Conservation (phyloP, 768 basidiomycete genomes). For the Hydnomerulius pinastri region DNA sequence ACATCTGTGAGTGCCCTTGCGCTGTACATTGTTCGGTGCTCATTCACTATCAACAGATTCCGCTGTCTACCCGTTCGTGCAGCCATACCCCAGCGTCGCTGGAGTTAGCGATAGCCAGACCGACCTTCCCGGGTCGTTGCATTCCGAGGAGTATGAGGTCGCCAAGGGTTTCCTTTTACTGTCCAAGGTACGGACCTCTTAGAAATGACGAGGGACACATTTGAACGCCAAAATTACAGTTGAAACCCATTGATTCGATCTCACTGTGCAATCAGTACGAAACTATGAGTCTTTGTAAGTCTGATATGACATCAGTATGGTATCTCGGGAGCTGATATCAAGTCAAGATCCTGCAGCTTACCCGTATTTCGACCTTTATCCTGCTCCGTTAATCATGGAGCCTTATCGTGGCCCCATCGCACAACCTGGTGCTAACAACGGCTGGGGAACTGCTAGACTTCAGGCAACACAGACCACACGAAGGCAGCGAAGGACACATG, state of each 20-base stretch:
- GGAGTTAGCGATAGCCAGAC: not conserved
- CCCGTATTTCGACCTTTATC: slow-evolving; percentile 28
- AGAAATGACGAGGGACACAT: not conserved
- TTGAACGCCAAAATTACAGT: slow-evolving; percentile 8
- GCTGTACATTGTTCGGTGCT: not conserved
- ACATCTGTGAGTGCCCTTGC: slow-evolving; percentile 23
- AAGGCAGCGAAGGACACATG: slow-evolving; percentile 22
- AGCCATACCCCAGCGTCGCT: slow-evolving; percentile 7
- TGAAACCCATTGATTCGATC: not conserved
- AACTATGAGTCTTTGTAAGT: not conserved
- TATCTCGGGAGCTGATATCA: not conserved
- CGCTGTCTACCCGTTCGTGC: slow-evolving; percentile 17
- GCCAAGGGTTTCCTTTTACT: slow-evolving; percentile 1
- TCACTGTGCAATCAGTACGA: not conserved
- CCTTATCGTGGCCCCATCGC: not conserved
- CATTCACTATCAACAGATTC: slow-evolving; percentile 10
- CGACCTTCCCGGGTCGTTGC: slow-evolving; percentile 7
- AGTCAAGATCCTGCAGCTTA: slow-evolving; percentile 15
- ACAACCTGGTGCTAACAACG: not conserved
- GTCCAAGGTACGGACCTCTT: slow-evolving; percentile 13
- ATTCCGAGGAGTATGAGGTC: not conserved
- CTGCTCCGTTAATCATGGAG: not conserved
- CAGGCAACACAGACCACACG: not conserved
- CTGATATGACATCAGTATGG: not conserved
- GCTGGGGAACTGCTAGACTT: not conserved